Evolutionary conservation across 306 rosid genomes (phyloP), one percentile per base, ranked within the genome.

Genomic region (Cucumis cinereus): DNA sequence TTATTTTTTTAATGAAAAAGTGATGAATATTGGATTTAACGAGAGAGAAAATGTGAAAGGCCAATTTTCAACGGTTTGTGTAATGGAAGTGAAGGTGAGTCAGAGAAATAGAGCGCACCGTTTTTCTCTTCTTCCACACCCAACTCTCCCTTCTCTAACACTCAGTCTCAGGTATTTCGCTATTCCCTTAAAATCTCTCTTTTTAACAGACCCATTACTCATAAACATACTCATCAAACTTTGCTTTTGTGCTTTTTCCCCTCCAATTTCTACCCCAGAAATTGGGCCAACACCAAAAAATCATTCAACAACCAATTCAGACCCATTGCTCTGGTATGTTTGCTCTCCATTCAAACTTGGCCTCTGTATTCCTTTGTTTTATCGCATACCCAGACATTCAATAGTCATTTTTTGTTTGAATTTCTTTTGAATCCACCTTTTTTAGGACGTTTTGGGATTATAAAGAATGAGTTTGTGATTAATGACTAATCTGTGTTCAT

Each of bases 81-180:
- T 55, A 79, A 80, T 80, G 79, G 82, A 79, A 73, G 73, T 63
- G 79, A 79, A 74, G 75, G 28, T 80, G 3, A 54, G 75, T 60
- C 66, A 63, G 78, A 41, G 83, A 43, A 38, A 69, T 10, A 62
- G 73, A 23, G 30, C 73, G 64, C 26, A 59, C 54, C 70, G 23
- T 63, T 43, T 52, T 55, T 36, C 45, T 61, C 50, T n/a, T 41
- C 56, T 69, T 3, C 57, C 57, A 70, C 38, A 45, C 8, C 23
- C 75, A 14, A 74, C 33, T 20, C 41, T 14, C 43, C 58, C 66
- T 49, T 74, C 36, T 57, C 58, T 53, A 74, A 41, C 36, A 54
- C 83, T 7, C 2, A 30, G 35, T 30, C 47, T 6, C 35, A 77
- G 73, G 79, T 77, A 62, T 16, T 62, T 30, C 58, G n/a, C 47